Evolutionary conservation across 2,329 filamentous ascomycete species (phyloP), one percentile per base, ranked within the genome.

Genomic region (Cladobotryum mycophilum): DNA sequence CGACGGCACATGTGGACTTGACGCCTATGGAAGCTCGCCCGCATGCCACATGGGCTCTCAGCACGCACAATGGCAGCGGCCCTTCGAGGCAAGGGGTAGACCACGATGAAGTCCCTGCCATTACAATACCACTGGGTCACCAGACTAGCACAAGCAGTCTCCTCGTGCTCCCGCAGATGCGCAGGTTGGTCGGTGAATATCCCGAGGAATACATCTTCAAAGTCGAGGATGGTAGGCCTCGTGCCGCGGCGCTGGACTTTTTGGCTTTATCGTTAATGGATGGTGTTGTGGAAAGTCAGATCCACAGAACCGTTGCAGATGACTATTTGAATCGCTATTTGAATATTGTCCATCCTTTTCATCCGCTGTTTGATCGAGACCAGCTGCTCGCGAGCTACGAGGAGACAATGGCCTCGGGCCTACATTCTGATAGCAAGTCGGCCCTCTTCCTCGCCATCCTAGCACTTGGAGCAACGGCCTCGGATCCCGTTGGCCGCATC

Each of bases 101-200:
- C 14, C 35, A 30, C 3, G 43, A 35, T 35, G 45, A 52, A 5
- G 45, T 52, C 5, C 52, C 49, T 7, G 41, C 53, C 13, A 52
- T 55, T 34, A 58, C 53, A 3, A 58, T 58, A 41, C 56, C 56
- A 0, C 8, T 56, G 12, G 56, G 55, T 0, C 56, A 58, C 41
- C 55, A 56, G 42, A 57, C 56, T n/a, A 55, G 51, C 34, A 53
- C 54, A 9, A 53, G 52, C 35, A 56, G 47, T 11, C 34, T 58
- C 1, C 25, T 58, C 20, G 37, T 44, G n/a, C 47, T 57, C 14
- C 53, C 53, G 2, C 55, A 56, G 45, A 49, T 55, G 38, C 51
- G 51, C 2, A 43, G 44, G 5, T 25, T 56, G 30, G 43, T 56
- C 9, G 49, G 53, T 9, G 53, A 55, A 4, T 55, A 55, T 34